These are phyloP conservation scores for Lentinula boryana DNA, from an alignment of 768 basidiomycete genomes.

Conservation along the genomic window DNA sequence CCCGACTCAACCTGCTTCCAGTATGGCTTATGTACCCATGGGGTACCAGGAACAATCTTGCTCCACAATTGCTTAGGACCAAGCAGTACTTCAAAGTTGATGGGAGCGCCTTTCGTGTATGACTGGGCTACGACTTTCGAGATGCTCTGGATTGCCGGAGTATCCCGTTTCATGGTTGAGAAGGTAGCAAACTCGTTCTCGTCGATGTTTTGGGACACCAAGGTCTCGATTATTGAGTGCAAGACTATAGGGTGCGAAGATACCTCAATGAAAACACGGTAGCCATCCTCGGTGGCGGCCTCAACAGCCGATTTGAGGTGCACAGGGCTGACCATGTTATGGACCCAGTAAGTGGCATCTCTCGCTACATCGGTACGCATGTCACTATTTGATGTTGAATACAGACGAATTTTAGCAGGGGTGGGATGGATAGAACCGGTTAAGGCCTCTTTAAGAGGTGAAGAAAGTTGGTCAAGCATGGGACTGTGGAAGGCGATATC, in stretches of 20 bases:
- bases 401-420: neutral
- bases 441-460: neutral
- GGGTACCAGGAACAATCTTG: neutral
- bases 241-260: neutral
- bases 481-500: slow-evolving; percentile 2
- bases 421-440: neutral
- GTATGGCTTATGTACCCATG: neutral
- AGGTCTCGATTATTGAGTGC: neutral
- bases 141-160: neutral
- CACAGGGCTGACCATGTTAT: slow-evolving; percentile 1
- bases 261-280: neutral
- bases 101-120: neutral
- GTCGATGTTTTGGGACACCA: neutral
- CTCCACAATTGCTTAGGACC: neutral
- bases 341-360: neutral
- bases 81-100: neutral
- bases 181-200: neutral
- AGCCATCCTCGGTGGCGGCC: neutral
- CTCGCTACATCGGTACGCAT: neutral
- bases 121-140: neutral
- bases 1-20: neutral
- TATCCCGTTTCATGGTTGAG: neutral
- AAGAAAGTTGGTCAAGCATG: slow-evolving; percentile 1
- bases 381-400: neutral
- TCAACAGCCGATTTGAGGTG: neutral